phyloP scores from a whole-genome alignment of 495 filamentous ascomycete species.

The Lindgomyces ingoldianus region DNA sequence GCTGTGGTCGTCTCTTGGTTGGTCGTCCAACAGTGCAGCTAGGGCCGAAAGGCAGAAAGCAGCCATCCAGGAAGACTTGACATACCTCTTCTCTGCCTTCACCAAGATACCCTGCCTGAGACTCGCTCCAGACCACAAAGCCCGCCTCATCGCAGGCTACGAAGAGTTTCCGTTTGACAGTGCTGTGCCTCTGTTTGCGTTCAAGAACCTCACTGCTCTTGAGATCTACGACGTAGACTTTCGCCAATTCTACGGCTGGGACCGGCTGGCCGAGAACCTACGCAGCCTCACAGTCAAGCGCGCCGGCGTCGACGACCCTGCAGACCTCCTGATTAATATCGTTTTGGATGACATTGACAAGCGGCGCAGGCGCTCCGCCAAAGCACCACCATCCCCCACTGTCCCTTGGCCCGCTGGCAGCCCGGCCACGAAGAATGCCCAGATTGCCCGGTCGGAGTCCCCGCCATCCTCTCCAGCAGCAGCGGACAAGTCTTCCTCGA shows the following conservation, averaged over 20 bases:
- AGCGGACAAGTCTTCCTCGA: conserved; percentile 48
- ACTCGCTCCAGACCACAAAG: conserved; percentile 84
- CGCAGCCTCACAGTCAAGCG: conserved; percentile 87
- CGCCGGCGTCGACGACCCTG: conserved; percentile 83
- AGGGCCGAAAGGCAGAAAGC: conserved; percentile 86
- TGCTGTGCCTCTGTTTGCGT: conserved; percentile 89
- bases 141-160: conserved; percentile 83
- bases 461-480: conserved; percentile 67
- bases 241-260: conserved; percentile 96
- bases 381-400: conserved; percentile 75
- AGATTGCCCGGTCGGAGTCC: conserved; percentile 59
- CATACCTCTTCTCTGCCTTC: conserved; percentile 96
- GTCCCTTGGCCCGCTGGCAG: conserved; percentile 64
- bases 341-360: conserved; percentile 96
- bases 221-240: conserved; percentile 96
- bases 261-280: conserved; percentile 85
- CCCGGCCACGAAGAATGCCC: conserved; percentile 58
- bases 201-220: conserved; percentile 92
- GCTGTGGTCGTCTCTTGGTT: conserved; percentile 84
- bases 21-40: conserved; percentile 71
- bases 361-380: conserved; percentile 81
- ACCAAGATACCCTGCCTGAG: conserved; percentile 95
- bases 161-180: conserved; percentile 99
- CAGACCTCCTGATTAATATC: conserved; percentile 85
- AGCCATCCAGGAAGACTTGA: conserved; percentile 79